These are phyloP conservation scores for Termitomyces sp. DNA, from an alignment of 768 basidiomycete species.

Conservation along the genomic window DNA sequence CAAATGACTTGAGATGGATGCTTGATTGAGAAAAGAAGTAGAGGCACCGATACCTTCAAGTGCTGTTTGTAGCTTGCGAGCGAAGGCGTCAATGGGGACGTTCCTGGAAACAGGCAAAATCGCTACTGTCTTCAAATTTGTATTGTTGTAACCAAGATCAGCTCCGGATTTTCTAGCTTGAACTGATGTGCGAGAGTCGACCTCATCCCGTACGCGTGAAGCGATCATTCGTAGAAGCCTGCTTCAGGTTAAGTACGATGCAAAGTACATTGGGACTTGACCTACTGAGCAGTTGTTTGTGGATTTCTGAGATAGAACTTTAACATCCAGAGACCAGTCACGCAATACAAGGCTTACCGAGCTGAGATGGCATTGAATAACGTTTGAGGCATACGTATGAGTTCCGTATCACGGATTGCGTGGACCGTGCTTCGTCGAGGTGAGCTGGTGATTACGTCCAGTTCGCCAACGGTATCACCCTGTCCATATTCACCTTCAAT, in stretches of 20 bases:
- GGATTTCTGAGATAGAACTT: slow-evolving; percentile 52
- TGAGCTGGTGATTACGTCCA: slow-evolving; percentile 94
- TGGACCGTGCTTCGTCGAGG: slow-evolving; percentile 87
- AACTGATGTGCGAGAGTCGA: slow-evolving; percentile 54
- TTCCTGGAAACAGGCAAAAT: slow-evolving; percentile 83
- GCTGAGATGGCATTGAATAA: slow-evolving; percentile 97
- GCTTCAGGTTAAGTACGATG: background rate
- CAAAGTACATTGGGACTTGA: slow-evolving; percentile 5
- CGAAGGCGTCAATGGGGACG: slow-evolving; percentile 87
- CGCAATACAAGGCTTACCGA: slow-evolving; percentile 37
- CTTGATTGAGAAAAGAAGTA: slow-evolving; percentile 91
- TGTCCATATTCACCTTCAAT: slow-evolving; percentile 95
- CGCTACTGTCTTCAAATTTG: slow-evolving; percentile 91
- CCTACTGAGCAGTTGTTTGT: slow-evolving; percentile 78
- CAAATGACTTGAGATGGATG: slow-evolving; percentile 85
- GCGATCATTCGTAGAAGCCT: slow-evolving; percentile 88
- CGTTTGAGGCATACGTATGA: slow-evolving; percentile 95
- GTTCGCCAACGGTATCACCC: slow-evolving; percentile 94
- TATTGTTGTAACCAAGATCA: slow-evolving; percentile 73
- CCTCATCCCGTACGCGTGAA: slow-evolving; percentile 80
- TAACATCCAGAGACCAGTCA: background rate
- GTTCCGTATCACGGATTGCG: slow-evolving; percentile 96
- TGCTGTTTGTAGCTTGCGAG: slow-evolving; percentile 81
- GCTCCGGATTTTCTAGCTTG: slow-evolving; percentile 46
- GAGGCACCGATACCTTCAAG: slow-evolving; percentile 92